Conservation (phyloP, 1,139 yeast genomes). For the Debaryomycetaceae sp. region DNA sequence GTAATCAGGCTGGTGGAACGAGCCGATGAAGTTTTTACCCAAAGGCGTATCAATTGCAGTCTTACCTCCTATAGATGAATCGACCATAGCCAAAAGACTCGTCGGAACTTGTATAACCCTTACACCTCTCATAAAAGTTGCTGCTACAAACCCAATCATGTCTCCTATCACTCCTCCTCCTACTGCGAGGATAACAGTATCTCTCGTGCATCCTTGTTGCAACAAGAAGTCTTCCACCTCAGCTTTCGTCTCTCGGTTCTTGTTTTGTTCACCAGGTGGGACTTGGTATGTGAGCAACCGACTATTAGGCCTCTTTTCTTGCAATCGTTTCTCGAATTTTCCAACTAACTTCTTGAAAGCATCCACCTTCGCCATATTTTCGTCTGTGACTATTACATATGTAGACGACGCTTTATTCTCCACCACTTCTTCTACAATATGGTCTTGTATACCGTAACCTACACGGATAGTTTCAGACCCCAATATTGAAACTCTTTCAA, state of each 20-base stretch:
- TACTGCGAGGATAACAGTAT: slow-evolving; percentile 88
- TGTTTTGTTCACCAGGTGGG: slow-evolving; percentile 92
- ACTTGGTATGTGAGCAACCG: slow-evolving; percentile 73
- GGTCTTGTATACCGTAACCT: slow-evolving; percentile 78
- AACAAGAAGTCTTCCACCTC: slow-evolving; percentile 89
- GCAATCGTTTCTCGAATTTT: slow-evolving; percentile 31
- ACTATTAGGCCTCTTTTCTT: slow-evolving; percentile 38
- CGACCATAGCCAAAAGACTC: slow-evolving; percentile 93
- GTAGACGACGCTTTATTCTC: slow-evolving; percentile 74
- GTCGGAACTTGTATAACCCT: slow-evolving; percentile 94
- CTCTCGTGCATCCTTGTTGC: slow-evolving; percentile 89
- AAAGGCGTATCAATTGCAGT: slow-evolving; percentile 98
- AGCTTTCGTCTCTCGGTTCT: slow-evolving; percentile 86
- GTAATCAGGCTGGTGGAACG: slow-evolving; percentile 94
- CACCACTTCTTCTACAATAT: slow-evolving; percentile 70
- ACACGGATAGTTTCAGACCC: slow-evolving; percentile 87
- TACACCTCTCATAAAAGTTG: slow-evolving; percentile 98
- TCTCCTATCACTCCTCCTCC: slow-evolving; percentile 99
- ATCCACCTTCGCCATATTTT: slow-evolving; percentile 69
- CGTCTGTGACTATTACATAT: slow-evolving; percentile 86
- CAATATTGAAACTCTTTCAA: slow-evolving; percentile 64
- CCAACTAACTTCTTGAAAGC: slow-evolving; percentile 46
- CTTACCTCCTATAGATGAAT: slow-evolving; percentile 97
- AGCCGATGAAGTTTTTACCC: slow-evolving; percentile 95
- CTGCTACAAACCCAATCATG: slow-evolving; percentile 98